Evolutionary conservation across 345 rosid species (phyloP).

Genomic region (Aegle marmelos): DNA sequence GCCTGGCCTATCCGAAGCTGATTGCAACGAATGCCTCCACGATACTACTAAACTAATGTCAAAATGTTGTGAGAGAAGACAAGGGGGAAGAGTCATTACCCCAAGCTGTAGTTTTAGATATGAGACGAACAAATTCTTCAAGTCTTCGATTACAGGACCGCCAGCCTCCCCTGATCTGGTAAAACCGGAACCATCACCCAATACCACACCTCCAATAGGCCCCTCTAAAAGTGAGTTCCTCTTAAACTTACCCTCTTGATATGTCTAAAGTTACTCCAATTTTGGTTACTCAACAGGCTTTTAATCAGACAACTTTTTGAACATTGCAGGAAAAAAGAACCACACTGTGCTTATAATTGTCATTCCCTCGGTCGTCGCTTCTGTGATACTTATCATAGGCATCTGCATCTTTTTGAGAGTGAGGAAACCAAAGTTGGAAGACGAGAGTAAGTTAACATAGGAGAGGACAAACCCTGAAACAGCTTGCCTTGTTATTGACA

Average conservation of each 20-base stretch:
- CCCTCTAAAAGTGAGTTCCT: neutral
- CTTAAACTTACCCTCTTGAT: neutral
- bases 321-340: slow-evolving; percentile 18
- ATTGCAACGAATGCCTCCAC: slow-evolving; percentile 30
- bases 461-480: neutral
- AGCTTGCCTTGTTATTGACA: neutral
- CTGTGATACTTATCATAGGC: slow-evolving; percentile 1
- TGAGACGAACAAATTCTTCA: slow-evolving; percentile 1
- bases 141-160: neutral
- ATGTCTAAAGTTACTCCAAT: neutral
- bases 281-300: neutral
- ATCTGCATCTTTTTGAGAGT: slow-evolving; percentile 2
- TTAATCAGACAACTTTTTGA: neutral
- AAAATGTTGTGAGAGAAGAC: neutral
- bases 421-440: slow-evolving; percentile 11
- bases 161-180: neutral
- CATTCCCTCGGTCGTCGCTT: neutral
- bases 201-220: neutral
- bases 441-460: slow-evolving; percentile 20
- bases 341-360: neutral
- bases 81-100: slow-evolving; percentile 2
- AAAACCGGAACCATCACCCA: slow-evolving; percentile 12
- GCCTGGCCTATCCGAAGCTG: slow-evolving; percentile 34
- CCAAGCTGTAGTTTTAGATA: slow-evolving; percentile 11
- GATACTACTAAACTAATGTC: neutral